These are phyloP conservation scores for Blumeriella jaapii DNA, from an alignment of 2,329 filamentous ascomycete genomes.

Conservation along the genomic window DNA sequence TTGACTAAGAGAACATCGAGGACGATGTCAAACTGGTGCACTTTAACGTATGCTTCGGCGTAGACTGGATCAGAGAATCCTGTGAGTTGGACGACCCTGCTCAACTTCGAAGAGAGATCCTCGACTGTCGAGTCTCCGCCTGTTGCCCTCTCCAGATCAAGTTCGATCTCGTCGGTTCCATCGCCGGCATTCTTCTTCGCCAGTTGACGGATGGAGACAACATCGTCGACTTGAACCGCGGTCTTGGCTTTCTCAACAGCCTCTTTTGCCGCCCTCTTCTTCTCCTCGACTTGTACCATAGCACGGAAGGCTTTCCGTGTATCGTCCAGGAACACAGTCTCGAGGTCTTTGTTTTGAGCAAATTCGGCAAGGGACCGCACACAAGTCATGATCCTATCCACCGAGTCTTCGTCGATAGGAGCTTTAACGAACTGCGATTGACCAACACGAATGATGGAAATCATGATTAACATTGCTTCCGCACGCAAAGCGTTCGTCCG, in stretches of 20 bases:
- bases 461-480: slow-evolving; percentile 99
- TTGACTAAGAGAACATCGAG: slow-evolving; percentile 94
- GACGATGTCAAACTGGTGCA: slow-evolving; percentile 97
- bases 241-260: slow-evolving; percentile 87
- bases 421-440: slow-evolving; percentile 99
- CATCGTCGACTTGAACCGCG: slow-evolving; percentile 90
- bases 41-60: slow-evolving; percentile 97
- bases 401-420: slow-evolving; percentile 92
- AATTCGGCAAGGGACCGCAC: slow-evolving; percentile 89
- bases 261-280: slow-evolving; percentile 92
- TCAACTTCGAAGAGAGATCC: slow-evolving; percentile 86
- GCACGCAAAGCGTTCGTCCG: slow-evolving; percentile 90
- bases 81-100: slow-evolving; percentile 89
- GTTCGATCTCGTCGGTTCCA: slow-evolving; percentile 72
- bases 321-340: slow-evolving; percentile 86
- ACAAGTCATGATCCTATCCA: slow-evolving; percentile 98
- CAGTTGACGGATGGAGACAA: slow-evolving; percentile 83
- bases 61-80: slow-evolving; percentile 98
- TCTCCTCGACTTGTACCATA: slow-evolving; percentile 96
- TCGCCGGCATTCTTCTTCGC: slow-evolving; percentile 81
- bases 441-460: slow-evolving; percentile 93
- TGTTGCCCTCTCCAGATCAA: slow-evolving; percentile 87
- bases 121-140: slow-evolving; percentile 78
- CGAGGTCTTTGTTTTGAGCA: slow-evolving; percentile 76
- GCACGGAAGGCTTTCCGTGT: slow-evolving; percentile 91